phyloP scores from a whole-genome alignment of 2,329 filamentous ascomycete species.

The Diaporthe caulivora region DNA sequence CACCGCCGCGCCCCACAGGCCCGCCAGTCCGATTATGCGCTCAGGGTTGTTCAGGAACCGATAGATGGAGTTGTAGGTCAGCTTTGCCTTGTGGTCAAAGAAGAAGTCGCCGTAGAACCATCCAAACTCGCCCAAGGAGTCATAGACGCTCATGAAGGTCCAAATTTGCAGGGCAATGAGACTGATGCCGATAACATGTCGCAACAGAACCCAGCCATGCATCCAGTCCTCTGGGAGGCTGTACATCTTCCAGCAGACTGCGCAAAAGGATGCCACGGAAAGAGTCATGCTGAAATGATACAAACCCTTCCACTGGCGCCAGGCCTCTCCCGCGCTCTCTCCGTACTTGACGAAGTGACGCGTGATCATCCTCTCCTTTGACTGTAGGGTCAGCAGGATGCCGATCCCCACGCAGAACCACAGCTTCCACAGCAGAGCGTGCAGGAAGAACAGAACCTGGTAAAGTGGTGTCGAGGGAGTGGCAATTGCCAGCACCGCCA shows the following conservation, averaged over 20 bases:
- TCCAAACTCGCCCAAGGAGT: slow-evolving; percentile 95
- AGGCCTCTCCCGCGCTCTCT: slow-evolving; percentile 89
- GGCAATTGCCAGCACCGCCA: slow-evolving; percentile 78
- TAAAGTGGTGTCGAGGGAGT: slow-evolving; percentile 83
- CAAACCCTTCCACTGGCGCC: slow-evolving; percentile 97
- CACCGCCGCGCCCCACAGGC: slow-evolving; percentile 93
- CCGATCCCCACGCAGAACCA: slow-evolving; percentile 95
- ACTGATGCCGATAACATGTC: slow-evolving; percentile 85
- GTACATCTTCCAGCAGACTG: slow-evolving; percentile 98
- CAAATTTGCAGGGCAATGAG: slow-evolving; percentile 90
- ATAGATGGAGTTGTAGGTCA: slow-evolving; percentile 98
- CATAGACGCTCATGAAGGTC: slow-evolving; percentile 94
- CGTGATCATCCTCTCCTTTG: slow-evolving; percentile 93
- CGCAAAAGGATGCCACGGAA: slow-evolving; percentile 89
- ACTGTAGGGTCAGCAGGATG: slow-evolving; percentile 86
- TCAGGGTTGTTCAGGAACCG: slow-evolving; percentile 98
- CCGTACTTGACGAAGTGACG: slow-evolving; percentile 98
- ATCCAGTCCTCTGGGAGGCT: slow-evolving; percentile 86
- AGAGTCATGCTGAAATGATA: slow-evolving; percentile 94
- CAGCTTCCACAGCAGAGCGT: slow-evolving; percentile 85
- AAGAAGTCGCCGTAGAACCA: slow-evolving; percentile 99
- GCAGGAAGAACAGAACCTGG: slow-evolving; percentile 83
- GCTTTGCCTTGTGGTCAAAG: slow-evolving; percentile 87
- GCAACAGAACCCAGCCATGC: slow-evolving; percentile 85
- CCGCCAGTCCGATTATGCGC: slow-evolving; percentile 90